Evolutionary conservation across 2,329 filamentous ascomycete genomes (phyloP).

Genomic region (Escovopsis sp.): DNA sequence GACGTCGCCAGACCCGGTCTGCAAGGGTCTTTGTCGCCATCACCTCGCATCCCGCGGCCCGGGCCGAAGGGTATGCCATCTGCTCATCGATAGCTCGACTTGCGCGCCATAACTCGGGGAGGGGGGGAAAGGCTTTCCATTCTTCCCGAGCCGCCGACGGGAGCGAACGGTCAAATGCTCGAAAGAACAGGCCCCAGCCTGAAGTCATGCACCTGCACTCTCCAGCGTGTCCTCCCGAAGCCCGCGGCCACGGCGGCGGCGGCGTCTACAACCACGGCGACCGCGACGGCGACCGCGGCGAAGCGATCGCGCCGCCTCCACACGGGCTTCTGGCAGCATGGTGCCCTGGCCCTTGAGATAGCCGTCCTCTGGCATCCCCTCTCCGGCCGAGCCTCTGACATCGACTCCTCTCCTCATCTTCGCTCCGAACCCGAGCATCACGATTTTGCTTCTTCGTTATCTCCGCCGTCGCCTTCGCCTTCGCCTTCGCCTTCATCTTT

Average conservation of each 20-base stretch:
- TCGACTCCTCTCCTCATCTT: conserved; percentile 1
- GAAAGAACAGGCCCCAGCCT: conserved; percentile 42
- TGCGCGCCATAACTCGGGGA: background rate
- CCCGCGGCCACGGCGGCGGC: conserved; percentile 8
- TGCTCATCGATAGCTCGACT: background rate
- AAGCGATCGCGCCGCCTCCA: conserved; percentile 30
- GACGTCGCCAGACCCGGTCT: too few relatives aligned
- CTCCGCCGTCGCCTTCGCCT: too few relatives aligned
- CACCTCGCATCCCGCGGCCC: too few relatives aligned
- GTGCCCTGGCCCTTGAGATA: conserved; percentile 34
- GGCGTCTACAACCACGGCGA: too few relatives aligned
- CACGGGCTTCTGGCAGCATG: conserved; percentile 40
- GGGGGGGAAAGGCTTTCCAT: background rate
- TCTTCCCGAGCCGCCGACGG: too few relatives aligned
- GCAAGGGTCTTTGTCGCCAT: too few relatives aligned
- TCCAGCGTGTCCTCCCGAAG: conserved; percentile 35
- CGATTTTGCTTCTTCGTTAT: conserved; percentile 6
- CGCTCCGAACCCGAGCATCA: too few relatives aligned
- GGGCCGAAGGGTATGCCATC: too few relatives aligned
- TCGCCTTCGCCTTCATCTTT: conserved; percentile 6
- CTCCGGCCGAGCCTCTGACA: conserved; percentile 5
- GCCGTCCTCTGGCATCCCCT: conserved; percentile 26
- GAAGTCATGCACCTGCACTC: conserved; percentile 39
- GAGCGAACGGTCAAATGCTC: conserved; percentile 29
- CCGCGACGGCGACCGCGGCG: conserved; percentile 10